Percentiles rank a stretch among this genome's conserved stretches.
Conservation (phyloP, 768 basidiomycete species). For the Podaxis pistillaris region DNA sequence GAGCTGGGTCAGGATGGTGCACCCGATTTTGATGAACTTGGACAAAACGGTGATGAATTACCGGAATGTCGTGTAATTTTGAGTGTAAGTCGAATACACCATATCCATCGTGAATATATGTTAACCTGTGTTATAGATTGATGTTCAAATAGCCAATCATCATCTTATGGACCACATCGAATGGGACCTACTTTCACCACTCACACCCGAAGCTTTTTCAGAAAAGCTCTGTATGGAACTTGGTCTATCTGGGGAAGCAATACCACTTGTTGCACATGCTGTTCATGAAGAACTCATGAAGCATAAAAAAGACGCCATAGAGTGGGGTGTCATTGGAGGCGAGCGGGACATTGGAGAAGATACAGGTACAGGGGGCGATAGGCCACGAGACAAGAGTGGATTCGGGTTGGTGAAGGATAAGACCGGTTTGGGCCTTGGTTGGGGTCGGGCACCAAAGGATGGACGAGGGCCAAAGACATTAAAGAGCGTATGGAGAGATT, state of each 20-base stretch:
- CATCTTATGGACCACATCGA: slow-evolving; percentile 95
- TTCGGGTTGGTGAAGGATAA: slow-evolving; percentile 71
- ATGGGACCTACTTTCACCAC: slow-evolving; percentile 94
- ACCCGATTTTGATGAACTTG: slow-evolving; percentile 41
- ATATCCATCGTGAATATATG: background rate
- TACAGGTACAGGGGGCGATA: slow-evolving; percentile 21
- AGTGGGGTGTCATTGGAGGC: slow-evolving; percentile 86
- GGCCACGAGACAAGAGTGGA: slow-evolving; percentile 47
- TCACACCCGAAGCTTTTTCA: slow-evolving; percentile 88
- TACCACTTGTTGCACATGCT: slow-evolving; percentile 88
- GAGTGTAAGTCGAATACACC: slow-evolving; percentile 48
- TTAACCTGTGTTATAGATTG: slow-evolving; percentile 59
- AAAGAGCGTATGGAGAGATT: slow-evolving; percentile 92
- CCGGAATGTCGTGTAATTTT: slow-evolving; percentile 82
- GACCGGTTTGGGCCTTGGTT: slow-evolving; percentile 75
- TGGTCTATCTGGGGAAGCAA: slow-evolving; percentile 83
- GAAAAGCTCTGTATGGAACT: slow-evolving; percentile 79
- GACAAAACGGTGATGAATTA: slow-evolving; percentile 50
- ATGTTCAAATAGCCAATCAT: slow-evolving; percentile 92
- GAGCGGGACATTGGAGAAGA: slow-evolving; percentile 34
- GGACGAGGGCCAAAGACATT: slow-evolving; percentile 80
- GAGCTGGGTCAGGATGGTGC: slow-evolving; percentile 65
- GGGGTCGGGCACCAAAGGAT: slow-evolving; percentile 75
- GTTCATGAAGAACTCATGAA: slow-evolving; percentile 94
- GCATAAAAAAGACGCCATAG: slow-evolving; percentile 93